These are phyloP conservation scores for Ganoderma sinense DNA, from an alignment of 1,284 basidiomycete genomes.

Conservation along the genomic window DNA sequence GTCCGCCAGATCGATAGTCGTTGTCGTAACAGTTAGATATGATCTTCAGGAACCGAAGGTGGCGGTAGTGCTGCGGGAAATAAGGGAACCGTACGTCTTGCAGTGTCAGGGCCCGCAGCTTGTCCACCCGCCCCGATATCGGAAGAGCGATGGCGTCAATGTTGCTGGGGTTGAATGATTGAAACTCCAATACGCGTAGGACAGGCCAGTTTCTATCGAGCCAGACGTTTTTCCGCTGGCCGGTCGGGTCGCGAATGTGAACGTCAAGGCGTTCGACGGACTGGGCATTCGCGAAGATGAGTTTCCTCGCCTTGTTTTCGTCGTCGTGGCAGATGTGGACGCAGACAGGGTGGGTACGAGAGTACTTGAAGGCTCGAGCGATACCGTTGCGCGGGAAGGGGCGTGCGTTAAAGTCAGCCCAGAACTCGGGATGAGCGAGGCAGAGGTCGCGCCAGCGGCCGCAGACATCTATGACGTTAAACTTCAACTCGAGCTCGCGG, in stretches of 20 bases:
- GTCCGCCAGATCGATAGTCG: too few relatives aligned
- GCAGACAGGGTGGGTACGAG: not conserved
- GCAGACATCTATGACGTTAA: conserved; percentile 5
- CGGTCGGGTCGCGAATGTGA: not conserved
- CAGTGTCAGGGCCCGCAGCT: not conserved
- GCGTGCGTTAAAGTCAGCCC: conserved; percentile 1
- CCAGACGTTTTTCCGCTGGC: conserved; percentile 4
- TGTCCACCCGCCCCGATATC: not conserved
- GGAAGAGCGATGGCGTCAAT: not conserved
- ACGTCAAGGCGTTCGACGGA: not conserved
- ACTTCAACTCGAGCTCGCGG: not conserved
- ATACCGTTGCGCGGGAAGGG: not conserved
- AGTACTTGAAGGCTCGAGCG: conserved; percentile 3
- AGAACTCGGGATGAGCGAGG: not conserved
- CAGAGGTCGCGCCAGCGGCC: conserved; percentile 7
- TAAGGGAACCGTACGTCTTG: conserved; percentile 7
- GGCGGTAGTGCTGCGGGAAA: not conserved
- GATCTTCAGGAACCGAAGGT: not conserved
- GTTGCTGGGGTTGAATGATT: not conserved
- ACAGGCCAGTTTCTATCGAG: conserved; percentile 3
- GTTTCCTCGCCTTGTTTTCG: not conserved
- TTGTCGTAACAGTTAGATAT: not conserved
- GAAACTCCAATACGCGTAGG: not conserved
- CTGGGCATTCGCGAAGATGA: conserved; percentile 1
- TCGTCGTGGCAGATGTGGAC: not conserved